Conservation (phyloP, 1,139 yeast species). For the Pichia sp. region DNA sequence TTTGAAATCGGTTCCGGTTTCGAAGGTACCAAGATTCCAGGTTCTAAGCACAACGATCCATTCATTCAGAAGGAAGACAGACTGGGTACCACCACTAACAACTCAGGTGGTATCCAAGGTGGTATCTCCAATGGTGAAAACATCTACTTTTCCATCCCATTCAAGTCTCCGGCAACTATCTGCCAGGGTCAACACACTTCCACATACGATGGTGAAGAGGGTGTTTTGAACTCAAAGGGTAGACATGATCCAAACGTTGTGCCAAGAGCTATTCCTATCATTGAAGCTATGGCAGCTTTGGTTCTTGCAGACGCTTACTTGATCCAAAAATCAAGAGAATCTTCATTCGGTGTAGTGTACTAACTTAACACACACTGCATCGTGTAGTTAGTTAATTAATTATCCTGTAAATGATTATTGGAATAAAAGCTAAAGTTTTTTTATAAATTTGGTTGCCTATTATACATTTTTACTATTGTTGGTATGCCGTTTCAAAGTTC, state of each 20-base stretch:
- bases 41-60: conserved; percentile 90
- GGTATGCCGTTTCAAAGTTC: no score
- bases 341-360: conserved; percentile 29
- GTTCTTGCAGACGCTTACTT: conserved; percentile 81
- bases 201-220: conserved; percentile 78
- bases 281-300: conserved; percentile 95
- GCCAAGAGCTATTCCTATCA: conserved; percentile 97
- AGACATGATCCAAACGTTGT: conserved; percentile 98
- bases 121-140: conserved; percentile 96
- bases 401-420: no score
- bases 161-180: conserved; percentile 97
- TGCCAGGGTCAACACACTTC: conserved; percentile 87
- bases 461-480: no score
- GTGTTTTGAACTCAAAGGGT: conserved; percentile 90
- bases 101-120: conserved; percentile 97
- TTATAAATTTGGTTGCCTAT: no score
- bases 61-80: conserved; percentile 49
- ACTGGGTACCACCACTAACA: conserved; percentile 81
- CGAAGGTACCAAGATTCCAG: conserved; percentile 81
- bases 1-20: conserved; percentile 97
- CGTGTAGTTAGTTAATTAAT: no score
- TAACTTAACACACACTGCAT: no score
- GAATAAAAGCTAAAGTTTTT: no score
- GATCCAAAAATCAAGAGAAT: conserved; percentile 81
- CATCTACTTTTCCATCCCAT: conserved; percentile 90